phyloP scores from a whole-genome alignment of 1,284 basidiomycete genomes.

The Ustilago vetiveriae region DNA sequence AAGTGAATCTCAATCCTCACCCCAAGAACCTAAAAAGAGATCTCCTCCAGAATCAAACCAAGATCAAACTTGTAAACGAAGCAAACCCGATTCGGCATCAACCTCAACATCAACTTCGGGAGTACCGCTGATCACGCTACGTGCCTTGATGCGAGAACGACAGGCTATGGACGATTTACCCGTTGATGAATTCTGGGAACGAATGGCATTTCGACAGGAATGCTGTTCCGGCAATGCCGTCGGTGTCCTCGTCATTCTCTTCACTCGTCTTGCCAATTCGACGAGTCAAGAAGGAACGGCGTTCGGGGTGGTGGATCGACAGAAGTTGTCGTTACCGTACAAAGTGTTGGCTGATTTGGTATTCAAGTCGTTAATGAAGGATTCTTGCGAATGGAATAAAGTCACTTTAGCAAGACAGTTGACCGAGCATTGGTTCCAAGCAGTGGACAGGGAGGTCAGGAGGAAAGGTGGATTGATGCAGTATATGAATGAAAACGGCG shows the following conservation, averaged over 20 bases:
- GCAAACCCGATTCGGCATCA: slow-evolving; percentile 4
- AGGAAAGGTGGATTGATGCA: slow-evolving; percentile 48
- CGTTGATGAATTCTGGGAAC: slow-evolving; percentile 63
- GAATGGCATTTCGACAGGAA: slow-evolving; percentile 65
- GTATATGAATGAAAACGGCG: background rate
- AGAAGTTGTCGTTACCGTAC: slow-evolving; percentile 49
- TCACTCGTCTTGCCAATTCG: slow-evolving; percentile 20
- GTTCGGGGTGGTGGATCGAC: no score
- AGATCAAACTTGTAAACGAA: slow-evolving; percentile 2
- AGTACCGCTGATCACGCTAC: slow-evolving; percentile 36
- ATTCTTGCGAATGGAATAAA: slow-evolving; percentile 59
- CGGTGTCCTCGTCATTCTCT: slow-evolving; percentile 59
- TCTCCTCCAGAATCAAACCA: background rate
- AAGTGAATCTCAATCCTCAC: background rate
- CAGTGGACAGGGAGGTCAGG: slow-evolving; percentile 44
- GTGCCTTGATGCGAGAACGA: slow-evolving; percentile 53
- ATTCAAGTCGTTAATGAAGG: slow-evolving; percentile 55
- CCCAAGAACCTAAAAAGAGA: background rate
- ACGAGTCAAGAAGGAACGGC: background rate
- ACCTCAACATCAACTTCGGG: background rate
- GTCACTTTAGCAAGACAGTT: slow-evolving; percentile 16
- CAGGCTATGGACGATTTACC: slow-evolving; percentile 53
- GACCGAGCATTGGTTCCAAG: slow-evolving; percentile 50
- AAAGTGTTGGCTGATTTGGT: slow-evolving; percentile 52
- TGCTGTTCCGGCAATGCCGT: slow-evolving; percentile 65